phyloP scores from a whole-genome alignment of 805 yeast genomes.

The Suhomyces prunicola region DNA sequence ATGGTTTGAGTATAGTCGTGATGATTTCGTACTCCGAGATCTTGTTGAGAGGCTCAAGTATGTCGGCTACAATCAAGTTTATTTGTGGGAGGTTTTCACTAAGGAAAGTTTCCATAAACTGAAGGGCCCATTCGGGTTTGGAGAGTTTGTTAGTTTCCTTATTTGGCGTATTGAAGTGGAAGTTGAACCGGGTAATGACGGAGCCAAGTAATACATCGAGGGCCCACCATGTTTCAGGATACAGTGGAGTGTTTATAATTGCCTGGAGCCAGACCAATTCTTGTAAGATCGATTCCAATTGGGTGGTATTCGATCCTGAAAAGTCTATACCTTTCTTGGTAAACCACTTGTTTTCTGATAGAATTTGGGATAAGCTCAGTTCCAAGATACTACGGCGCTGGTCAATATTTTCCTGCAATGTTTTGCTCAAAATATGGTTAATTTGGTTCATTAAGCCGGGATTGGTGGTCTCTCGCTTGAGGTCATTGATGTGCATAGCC shows the following conservation, averaged over 20 bases:
- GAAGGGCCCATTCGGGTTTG: conserved; percentile 70
- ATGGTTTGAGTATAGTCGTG: conserved; percentile 44
- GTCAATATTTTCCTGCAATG: not conserved
- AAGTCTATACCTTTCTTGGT: not conserved
- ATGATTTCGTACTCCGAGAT: conserved; percentile 40
- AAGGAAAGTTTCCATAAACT: conserved; percentile 45
- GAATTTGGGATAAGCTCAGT: not conserved
- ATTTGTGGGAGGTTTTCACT: conserved; percentile 38
- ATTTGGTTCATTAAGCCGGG: not conserved
- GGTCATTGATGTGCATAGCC: not conserved
- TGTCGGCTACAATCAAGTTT: conserved; percentile 35
- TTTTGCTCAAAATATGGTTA: not conserved
- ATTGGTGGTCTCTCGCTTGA: not conserved
- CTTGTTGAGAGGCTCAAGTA: conserved; percentile 24
- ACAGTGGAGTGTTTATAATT: conserved; percentile 20
- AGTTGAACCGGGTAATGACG: conserved; percentile 50
- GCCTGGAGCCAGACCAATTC: conserved; percentile 32
- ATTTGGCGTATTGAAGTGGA: conserved; percentile 52
- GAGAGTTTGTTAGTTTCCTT: conserved; percentile 60
- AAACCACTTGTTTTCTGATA: not conserved
- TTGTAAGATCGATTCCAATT: not conserved
- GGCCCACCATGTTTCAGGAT: conserved; percentile 48
- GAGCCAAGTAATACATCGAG: conserved; percentile 45
- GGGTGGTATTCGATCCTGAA: not conserved
- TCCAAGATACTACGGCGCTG: not conserved